These are phyloP conservation scores for Aspergillus flavus DNA, from an alignment of 2,329 filamentous ascomycete species.

Conservation along the genomic window DNA sequence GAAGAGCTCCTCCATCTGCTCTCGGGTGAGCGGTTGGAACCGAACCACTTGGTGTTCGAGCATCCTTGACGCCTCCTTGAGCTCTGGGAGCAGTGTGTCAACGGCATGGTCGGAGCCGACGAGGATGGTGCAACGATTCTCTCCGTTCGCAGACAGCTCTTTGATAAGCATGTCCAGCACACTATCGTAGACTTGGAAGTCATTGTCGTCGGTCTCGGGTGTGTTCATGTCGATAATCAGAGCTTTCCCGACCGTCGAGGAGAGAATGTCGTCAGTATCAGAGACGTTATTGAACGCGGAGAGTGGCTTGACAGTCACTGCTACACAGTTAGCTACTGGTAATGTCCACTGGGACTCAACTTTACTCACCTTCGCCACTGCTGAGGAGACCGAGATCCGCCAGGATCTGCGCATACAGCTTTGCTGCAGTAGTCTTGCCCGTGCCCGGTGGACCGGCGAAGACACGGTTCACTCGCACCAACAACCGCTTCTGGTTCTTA, in stretches of 20 bases:
- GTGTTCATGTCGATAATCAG: conserved; percentile 18
- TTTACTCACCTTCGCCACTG: conserved; percentile 15
- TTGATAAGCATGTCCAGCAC: conserved; percentile 11
- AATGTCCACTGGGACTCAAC: background rate
- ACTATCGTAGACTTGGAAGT: background rate
- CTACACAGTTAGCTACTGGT: background rate
- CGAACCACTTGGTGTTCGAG: conserved; percentile 15
- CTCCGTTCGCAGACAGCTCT: conserved; percentile 8
- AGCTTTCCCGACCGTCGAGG: conserved; percentile 13
- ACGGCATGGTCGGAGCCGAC: conserved; percentile 15
- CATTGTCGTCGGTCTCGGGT: conserved; percentile 11
- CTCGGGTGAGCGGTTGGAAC: conserved; percentile 15
- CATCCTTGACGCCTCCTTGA: conserved; percentile 8
- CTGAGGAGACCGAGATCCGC: conserved; percentile 21
- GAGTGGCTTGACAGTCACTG: conserved; percentile 9
- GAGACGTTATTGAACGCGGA: conserved; percentile 10
- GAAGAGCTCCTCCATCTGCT: conserved; percentile 21
- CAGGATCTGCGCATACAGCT: conserved; percentile 22
- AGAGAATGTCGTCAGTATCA: conserved; percentile 10
- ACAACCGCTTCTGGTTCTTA: conserved; percentile 20
- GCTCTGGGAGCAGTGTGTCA: conserved; percentile 17
- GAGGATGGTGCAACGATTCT: conserved; percentile 19
- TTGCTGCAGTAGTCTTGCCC: conserved; percentile 25
- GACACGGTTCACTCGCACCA: conserved; percentile 20
- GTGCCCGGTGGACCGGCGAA: conserved; percentile 25